Evolutionary conservation across 2,329 filamentous ascomycete species (phyloP).

Genomic region (Alternaria rosae): DNA sequence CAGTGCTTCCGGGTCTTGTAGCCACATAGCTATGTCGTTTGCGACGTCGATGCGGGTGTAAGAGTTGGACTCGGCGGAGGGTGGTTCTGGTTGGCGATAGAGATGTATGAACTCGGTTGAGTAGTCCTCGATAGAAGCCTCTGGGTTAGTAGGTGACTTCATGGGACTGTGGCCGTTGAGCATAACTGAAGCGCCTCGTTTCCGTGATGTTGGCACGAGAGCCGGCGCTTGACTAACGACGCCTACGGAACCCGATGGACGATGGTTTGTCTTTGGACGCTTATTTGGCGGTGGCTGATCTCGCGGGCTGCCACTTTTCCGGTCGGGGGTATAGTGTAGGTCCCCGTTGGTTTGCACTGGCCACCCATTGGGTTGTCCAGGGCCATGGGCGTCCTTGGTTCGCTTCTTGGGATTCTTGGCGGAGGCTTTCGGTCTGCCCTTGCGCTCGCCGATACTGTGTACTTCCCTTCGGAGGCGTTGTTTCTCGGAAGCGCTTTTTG

Average conservation of each 20-base stretch:
- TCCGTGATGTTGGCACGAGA: conserved; percentile 67
- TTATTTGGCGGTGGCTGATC: conserved; percentile 72
- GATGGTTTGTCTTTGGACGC: conserved; percentile 82
- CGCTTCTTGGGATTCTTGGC: conserved; percentile 91
- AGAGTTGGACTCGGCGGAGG: conserved; percentile 73
- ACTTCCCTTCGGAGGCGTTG: conserved; percentile 68
- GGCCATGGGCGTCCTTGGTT: conserved; percentile 69
- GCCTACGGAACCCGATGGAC: conserved; percentile 76
- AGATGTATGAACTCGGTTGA: conserved; percentile 78
- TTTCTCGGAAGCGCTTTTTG: conserved; percentile 76
- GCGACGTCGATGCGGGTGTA: conserved; percentile 79
- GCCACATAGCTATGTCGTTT: conserved; percentile 78
- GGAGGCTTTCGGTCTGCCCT: conserved; percentile 76
- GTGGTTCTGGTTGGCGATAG: conserved; percentile 68
- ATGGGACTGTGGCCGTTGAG: conserved; percentile 76
- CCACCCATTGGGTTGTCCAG: conserved; percentile 71
- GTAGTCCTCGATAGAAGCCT: conserved; percentile 73
- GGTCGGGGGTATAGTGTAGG: conserved; percentile 56
- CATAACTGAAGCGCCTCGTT: conserved; percentile 65
- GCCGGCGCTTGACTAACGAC: conserved; percentile 72
- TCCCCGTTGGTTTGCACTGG: conserved; percentile 65
- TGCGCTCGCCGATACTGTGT: conserved; percentile 64
- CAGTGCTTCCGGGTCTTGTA: conserved; percentile 75
- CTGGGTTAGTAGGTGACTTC: conserved; percentile 73
- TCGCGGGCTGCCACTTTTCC: conserved; percentile 59